Base-by-base conservation (phyloP, 768 basidiomycete genomes). In the Boletus reticuloceps region DNA sequence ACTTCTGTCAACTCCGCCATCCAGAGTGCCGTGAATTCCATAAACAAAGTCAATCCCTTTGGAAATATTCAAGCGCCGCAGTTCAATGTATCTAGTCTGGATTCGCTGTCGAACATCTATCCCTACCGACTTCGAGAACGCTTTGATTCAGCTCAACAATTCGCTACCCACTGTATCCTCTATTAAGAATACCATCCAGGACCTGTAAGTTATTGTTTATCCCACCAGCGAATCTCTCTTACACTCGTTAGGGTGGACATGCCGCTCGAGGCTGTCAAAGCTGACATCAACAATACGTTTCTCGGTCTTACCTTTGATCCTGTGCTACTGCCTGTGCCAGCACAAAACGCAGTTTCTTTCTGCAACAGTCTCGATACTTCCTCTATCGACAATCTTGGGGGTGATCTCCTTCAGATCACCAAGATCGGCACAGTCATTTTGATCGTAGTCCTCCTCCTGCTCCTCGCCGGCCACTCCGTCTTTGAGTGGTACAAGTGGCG, bases 401-500 rank as follows among this genome's bases (percentile, higher is more conserved):
- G 75, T 12, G 91, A 90, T 63, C 77, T 99, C n/a, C 75, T 89
- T 62, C 83, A 85, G 71, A 79, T 88, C 34, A 83, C 89, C 16
- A 88, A 86, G 72, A 88, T 96, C 53, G 90, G 88, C 27, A 84
- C 82, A 29, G 75, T 90, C 47, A 77, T 98, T 54, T 73, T 97
- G 60, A 78, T 91, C 51, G 69, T 85, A 41, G 70, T 88, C 37
- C 84, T 89, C n/a, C 68, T 93, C 38, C 63, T 93, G 51, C 80
- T 95, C 47, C 78, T 94, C 60, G 83, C 78, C 10, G 83, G 83
- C 36, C 82, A 94, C 70, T 88, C 84, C 59, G 68, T 85, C 5
- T 75, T 95, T 62, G 91, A 94, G 63, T 94, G 92, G 89, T 94
- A 86, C 78, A 89, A 88, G 64, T 97, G 93, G 89, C 78, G 81